phyloP scores from a whole-genome alignment of 352 stramenopile genomes.

The Pythium periplocum region DNA sequence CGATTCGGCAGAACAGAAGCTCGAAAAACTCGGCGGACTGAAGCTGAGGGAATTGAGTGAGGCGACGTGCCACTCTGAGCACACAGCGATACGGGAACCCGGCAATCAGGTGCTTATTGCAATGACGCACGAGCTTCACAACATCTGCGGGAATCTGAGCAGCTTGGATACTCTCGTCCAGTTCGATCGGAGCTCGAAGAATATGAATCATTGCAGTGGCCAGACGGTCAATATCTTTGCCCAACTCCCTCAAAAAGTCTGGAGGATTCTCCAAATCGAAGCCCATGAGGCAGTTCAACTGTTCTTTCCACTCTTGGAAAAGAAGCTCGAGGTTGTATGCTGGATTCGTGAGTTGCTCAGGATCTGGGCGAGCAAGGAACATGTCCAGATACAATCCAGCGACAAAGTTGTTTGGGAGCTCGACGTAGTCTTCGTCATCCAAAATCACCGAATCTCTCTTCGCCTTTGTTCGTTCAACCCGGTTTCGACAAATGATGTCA shows the following conservation, averaged over 20 bases:
- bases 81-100: constrained; percentile 69
- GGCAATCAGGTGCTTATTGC: constrained; percentile 63
- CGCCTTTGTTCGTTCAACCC: constrained; percentile 55
- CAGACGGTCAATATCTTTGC: constrained; percentile 58
- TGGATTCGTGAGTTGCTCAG: constrained; percentile 67
- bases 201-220: constrained; percentile 72
- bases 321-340: constrained; percentile 75
- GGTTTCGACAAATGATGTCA: constrained; percentile 74
- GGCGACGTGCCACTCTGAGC: constrained; percentile 48
- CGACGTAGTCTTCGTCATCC: constrained; percentile 61
- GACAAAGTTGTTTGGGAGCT: constrained; percentile 60
- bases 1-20: constrained; percentile 66
- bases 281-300: constrained; percentile 48
- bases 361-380: constrained; percentile 65
- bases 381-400: constrained; percentile 69
- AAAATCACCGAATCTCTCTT: constrained; percentile 79
- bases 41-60: constrained; percentile 65
- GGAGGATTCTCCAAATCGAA: constrained; percentile 59
- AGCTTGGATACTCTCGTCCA: constrained; percentile 66
- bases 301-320: constrained; percentile 64
- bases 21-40: constrained; percentile 67
- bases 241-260: constrained; percentile 40
- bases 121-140: constrained; percentile 67
- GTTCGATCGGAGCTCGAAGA: constrained; percentile 48
- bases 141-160: constrained; percentile 68